Percentiles rank a stretch among this genome's conserved stretches.
Conservation (phyloP, 1,284 basidiomycete species). For the Wolfiporia cocos region DNA sequence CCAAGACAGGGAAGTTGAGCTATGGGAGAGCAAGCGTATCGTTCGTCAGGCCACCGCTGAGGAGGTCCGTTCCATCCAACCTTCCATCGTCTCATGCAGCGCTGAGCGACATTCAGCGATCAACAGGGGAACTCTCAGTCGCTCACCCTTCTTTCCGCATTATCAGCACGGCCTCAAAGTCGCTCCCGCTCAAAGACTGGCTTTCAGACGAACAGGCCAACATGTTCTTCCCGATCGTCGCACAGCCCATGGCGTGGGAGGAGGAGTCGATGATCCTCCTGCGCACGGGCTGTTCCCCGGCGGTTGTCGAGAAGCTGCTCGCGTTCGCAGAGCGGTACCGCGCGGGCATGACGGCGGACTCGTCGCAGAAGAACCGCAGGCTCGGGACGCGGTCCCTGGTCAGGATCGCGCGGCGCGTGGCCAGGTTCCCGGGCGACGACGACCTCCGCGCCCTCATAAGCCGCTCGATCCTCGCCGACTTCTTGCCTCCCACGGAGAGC, state of each 20-base stretch:
- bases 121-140: constrained; percentile 37
- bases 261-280: constrained; percentile 32
- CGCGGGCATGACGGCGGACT: constrained; percentile 44
- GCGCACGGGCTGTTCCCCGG: constrained; percentile 18
- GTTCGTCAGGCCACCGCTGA: constrained; percentile 40
- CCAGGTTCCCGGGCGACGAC: constrained; percentile 35
- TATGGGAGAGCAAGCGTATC: constrained; percentile 57
- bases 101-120: constrained; percentile 22
- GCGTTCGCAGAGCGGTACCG: constrained; percentile 53
- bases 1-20: constrained; percentile 55
- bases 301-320: constrained; percentile 15
- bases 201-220: constrained; percentile 58
- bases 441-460: constrained; percentile 42
- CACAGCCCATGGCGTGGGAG: constrained; percentile 46
- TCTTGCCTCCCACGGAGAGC: constrained; percentile 51
- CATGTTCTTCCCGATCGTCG: constrained; percentile 59
- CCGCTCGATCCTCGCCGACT: constrained; percentile 50
- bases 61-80: constrained; percentile 32
- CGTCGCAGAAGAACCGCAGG: constrained; percentile 52
- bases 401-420: constrained; percentile 44
- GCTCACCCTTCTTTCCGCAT: constrained; percentile 54
- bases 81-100: background rate
- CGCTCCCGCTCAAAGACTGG: constrained; percentile 57
- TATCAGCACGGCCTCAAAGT: constrained; percentile 57
- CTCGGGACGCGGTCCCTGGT: constrained; percentile 57